Evolutionary conservation across 2,329 filamentous ascomycete species (phyloP), one percentile per base, ranked within the genome.

Genomic region (Curvularia verruculosa): DNA sequence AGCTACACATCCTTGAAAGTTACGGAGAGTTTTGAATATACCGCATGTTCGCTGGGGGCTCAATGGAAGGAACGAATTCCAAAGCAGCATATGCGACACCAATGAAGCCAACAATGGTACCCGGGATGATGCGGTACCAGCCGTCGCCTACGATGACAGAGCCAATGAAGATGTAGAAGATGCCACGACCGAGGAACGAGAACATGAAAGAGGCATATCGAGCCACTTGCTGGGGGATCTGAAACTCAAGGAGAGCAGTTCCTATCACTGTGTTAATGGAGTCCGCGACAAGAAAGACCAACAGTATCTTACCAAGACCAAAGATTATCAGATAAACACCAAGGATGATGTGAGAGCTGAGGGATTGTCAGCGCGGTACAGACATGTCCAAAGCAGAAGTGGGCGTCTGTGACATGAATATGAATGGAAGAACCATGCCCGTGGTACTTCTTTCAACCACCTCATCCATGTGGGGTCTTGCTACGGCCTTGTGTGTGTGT

Each of bases 161-260:
- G 66, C 94, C 95, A 71, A 96, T 83, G 79, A 99, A 98, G 79
- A 98, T 85, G 85, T 99, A 99, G 83, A 99, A 98, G 76, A 92
- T 84, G 79, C 95, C 95, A 75, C 95, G 92, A 60, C 95, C 95
- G 68, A 98, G 81, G 84, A 99, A 98, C 56, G 91, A 96, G 83
- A 98, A 98, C 79, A 98, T 88, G 83, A 99, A 99, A 10, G 92
- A 96, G 52, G 92, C 94, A 82, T 98, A 96, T 80, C 92, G 89
- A 56, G 92, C 89, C 52, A 96, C 84, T 77, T 96, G 93, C 58
- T 93, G 91, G 49, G 95, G 94, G 69, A 97, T 94, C 79, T 96
- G 90, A 82, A 98, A 96, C 80, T 99, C 95, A 60, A 82, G 78
- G 29, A 80, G 69, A 40, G 83, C 89, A 64, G 91, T 88, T 65